phyloP scores from a whole-genome alignment of 257 asterid genomes.

The Sherardia arvensis region DNA sequence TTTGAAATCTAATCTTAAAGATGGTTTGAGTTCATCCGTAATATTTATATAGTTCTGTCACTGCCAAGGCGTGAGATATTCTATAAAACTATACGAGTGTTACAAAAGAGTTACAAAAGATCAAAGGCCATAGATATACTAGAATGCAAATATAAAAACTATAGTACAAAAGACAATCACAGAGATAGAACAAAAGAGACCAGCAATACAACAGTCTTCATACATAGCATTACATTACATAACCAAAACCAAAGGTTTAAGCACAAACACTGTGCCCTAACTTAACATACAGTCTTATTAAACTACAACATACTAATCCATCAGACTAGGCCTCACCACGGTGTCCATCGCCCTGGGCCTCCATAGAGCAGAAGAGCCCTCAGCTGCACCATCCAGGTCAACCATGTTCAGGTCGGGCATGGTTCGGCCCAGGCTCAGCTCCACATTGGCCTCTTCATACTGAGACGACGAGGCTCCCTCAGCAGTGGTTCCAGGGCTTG shows the following conservation, averaged over 20 bases:
- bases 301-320: too few relatives aligned
- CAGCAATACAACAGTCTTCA: not conserved
- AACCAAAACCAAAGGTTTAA: not conserved
- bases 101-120: too few relatives aligned
- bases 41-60: too few relatives aligned
- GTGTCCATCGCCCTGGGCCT: too few relatives aligned
- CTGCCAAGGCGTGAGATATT: too few relatives aligned
- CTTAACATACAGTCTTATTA: not conserved
- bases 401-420: conserved; percentile 6
- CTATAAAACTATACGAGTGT: too few relatives aligned
- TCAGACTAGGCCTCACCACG: not conserved
- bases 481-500: not conserved
- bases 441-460: conserved; percentile 6
- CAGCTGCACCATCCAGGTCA: conserved; percentile 12
- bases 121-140: too few relatives aligned
- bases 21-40: too few relatives aligned
- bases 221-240: not conserved
- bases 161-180: too few relatives aligned
- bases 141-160: too few relatives aligned
- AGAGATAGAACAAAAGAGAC: not conserved
- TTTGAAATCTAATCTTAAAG: too few relatives aligned
- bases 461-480: conserved; percentile 15
- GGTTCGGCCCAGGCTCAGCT: not conserved
- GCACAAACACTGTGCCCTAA: not conserved
- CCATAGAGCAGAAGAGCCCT: not conserved